Evolutionary conservation across 495 filamentous ascomycete species (phyloP).

Genomic region (Xylaria scruposa): DNA sequence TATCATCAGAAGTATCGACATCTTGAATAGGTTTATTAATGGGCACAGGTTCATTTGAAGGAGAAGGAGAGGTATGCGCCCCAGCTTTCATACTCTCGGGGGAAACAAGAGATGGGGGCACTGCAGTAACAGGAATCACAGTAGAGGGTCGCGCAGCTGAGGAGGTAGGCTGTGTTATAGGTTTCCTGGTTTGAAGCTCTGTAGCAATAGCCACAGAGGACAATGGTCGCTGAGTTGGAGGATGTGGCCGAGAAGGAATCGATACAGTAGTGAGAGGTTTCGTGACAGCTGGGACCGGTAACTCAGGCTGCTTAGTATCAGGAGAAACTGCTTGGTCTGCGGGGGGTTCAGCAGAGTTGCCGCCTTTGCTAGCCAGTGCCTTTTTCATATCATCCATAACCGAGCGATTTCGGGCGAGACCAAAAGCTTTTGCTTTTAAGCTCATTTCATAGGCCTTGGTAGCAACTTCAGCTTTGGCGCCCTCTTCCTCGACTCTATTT

Average conservation of each 20-base stretch:
- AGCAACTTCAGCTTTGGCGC: constrained; percentile 45
- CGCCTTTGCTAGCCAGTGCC: constrained; percentile 9
- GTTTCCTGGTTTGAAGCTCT: constrained; percentile 3
- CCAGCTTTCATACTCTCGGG: not conserved
- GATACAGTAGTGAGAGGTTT: not conserved
- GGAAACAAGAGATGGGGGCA: not conserved
- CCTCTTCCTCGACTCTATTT: constrained; percentile 64
- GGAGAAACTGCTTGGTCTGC: not conserved
- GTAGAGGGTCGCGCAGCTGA: constrained; percentile 2
- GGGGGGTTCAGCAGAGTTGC: not conserved
- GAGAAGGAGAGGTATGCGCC: not conserved
- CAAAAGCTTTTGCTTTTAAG: constrained; percentile 39
- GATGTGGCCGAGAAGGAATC: constrained; percentile 7
- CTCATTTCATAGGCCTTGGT: constrained; percentile 37
- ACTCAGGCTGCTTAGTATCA: constrained; percentile 4
- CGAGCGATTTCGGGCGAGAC: constrained; percentile 16
- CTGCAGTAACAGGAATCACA: constrained; percentile 8
- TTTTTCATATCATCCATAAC: constrained; percentile 17
- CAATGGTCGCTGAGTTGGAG: not conserved
- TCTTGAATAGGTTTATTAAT: constrained; percentile 2
- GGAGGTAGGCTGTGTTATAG: not conserved
- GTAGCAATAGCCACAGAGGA: constrained; percentile 2
- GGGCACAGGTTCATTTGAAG: not conserved
- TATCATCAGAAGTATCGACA: constrained; percentile 19
- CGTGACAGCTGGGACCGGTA: not conserved